Evolutionary conservation across 1,284 basidiomycete species (phyloP).

Genomic region (Coniferiporia weirii): DNA sequence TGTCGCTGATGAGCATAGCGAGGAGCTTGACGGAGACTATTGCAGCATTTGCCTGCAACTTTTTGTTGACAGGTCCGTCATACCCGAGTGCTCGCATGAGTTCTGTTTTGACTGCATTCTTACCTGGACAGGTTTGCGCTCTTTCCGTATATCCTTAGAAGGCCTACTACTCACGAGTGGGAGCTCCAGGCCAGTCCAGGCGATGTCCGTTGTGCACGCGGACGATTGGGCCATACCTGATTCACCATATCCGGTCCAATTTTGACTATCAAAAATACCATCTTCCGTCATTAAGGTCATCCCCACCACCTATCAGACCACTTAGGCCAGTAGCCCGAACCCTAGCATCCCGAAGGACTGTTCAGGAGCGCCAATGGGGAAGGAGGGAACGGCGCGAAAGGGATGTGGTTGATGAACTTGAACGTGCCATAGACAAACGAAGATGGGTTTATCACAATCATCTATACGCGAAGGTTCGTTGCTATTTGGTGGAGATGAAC

Average conservation of each 20-base stretch:
- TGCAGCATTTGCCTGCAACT: slow-evolving; percentile 75
- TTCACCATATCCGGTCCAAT: slow-evolving; percentile 73
- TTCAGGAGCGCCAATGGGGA: slow-evolving; percentile 52
- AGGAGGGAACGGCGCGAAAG: slow-evolving; percentile 36
- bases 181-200: slow-evolving; percentile 55
- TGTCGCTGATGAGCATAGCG: background rate
- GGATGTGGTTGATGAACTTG: slow-evolving; percentile 54
- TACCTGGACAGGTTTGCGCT: slow-evolving; percentile 69
- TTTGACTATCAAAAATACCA: slow-evolving; percentile 79
- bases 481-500: too few relatives aligned
- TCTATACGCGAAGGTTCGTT: slow-evolving; percentile 74
- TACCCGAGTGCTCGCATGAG: slow-evolving; percentile 79
- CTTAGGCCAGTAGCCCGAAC: slow-evolving; percentile 27
- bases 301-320: slow-evolving; percentile 36
- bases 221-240: slow-evolving; percentile 68
- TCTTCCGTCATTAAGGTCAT: slow-evolving; percentile 59
- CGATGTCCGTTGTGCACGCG: slow-evolving; percentile 81
- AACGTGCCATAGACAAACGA: slow-evolving; percentile 53
- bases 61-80: slow-evolving; percentile 70
- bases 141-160: background rate
- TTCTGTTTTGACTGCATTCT: slow-evolving; percentile 87
- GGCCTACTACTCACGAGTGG: background rate
- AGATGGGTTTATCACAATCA: slow-evolving; percentile 68
- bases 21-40: slow-evolving; percentile 34
- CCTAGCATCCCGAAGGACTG: slow-evolving; percentile 28